Evolutionary conservation across 768 basidiomycete species (phyloP).

Genomic region (Sutorius australiensis): DNA sequence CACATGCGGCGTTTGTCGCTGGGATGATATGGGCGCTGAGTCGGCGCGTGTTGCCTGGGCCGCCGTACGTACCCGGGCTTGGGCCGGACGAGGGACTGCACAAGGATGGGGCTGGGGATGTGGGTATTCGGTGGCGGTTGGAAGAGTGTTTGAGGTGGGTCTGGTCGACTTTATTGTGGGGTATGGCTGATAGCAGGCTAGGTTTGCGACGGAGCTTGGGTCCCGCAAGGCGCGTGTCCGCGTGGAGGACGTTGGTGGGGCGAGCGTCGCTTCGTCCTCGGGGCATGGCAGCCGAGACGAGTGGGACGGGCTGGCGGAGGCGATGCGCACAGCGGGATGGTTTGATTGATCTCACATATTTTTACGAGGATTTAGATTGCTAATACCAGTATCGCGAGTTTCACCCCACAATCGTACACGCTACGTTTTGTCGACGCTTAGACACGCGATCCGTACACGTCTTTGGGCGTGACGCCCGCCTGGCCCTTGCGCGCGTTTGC

Average conservation of each 20-base stretch:
- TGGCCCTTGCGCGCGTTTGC: conserved; percentile 84
- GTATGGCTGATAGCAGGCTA: conserved; percentile 22
- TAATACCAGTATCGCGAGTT: neutral
- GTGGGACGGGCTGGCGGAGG: conserved; percentile 68
- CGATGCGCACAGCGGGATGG: conserved; percentile 76
- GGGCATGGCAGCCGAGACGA: conserved; percentile 33
- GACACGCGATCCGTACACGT: conserved; percentile 71
- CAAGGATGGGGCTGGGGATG: conserved; percentile 36
- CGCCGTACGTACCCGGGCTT: conserved; percentile 61
- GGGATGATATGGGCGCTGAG: conserved; percentile 85
- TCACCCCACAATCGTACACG: no score
- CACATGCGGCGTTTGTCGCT: conserved; percentile 79
- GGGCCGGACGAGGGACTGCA: conserved; percentile 10
- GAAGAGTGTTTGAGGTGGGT: conserved; percentile 75
- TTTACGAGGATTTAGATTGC: no score
- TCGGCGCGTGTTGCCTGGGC: conserved; percentile 64
- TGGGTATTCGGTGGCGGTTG: conserved; percentile 62
- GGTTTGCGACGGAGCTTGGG: conserved; percentile 82
- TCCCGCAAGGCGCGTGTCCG: conserved; percentile 56
- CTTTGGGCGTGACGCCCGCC: conserved; percentile 68
- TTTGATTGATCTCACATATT: conserved; percentile 40
- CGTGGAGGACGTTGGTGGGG: neutral
- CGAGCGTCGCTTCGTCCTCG: conserved; percentile 13
- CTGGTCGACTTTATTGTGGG: conserved; percentile 2
- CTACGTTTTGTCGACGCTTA: conserved; percentile 41